A percentile compares a stretch with the other conserved stretches of the same genome.
Conservation (phyloP, 495 filamentous ascomycete genomes). For the Thozetella sp. region DNA sequence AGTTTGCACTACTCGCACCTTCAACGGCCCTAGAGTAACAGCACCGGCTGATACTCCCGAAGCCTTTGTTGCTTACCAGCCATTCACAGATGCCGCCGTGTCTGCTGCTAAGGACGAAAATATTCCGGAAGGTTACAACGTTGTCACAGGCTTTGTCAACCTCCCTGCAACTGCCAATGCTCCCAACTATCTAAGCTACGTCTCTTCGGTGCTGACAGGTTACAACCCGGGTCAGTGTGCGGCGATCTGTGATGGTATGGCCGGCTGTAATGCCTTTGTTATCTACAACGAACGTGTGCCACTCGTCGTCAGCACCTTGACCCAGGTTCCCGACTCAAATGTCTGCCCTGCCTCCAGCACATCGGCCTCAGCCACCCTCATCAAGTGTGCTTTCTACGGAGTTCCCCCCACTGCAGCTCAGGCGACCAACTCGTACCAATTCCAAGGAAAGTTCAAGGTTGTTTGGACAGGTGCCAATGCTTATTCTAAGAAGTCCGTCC, state of each 20-base stretch:
- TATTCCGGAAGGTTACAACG: conserved; percentile 8
- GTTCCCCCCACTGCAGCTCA: conserved; percentile 20
- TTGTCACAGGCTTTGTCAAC: conserved; percentile 12
- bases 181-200: conserved; percentile 13
- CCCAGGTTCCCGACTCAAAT: background rate
- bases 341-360: conserved; percentile 35
- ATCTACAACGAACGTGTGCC: background rate
- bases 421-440: conserved; percentile 35
- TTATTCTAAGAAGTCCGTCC: conserved; percentile 29
- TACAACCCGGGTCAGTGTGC: background rate
- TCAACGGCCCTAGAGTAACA: conserved; percentile 15
- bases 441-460: conserved; percentile 33
- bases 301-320: background rate
- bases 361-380: conserved; percentile 43
- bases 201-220: background rate
- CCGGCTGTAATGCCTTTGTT: background rate
- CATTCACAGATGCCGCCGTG: conserved; percentile 3
- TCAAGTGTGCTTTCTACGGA: conserved; percentile 54
- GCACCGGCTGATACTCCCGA: conserved; percentile 5
- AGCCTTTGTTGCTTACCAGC: conserved; percentile 7
- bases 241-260: background rate
- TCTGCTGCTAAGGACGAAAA: background rate
- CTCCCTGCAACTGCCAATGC: conserved; percentile 8
- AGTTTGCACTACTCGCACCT: conserved; percentile 14
- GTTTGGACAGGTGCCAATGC: conserved; percentile 41